phyloP scores from a whole-genome alignment of 352 stramenopile species.

The Phytophthora uliginosa region DNA sequence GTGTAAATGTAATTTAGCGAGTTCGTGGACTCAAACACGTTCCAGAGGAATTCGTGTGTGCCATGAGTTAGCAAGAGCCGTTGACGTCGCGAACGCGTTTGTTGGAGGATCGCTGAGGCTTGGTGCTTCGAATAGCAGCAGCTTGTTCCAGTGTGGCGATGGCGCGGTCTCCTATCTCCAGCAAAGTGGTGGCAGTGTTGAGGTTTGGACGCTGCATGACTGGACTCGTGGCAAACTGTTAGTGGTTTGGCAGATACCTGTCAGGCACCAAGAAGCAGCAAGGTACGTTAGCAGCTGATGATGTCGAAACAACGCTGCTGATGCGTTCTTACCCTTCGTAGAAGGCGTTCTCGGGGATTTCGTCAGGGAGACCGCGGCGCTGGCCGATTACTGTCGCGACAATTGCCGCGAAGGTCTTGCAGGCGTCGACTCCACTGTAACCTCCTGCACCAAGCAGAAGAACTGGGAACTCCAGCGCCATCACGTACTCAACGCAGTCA shows the following conservation, averaged over 20 bases:
- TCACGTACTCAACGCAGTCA: background rate
- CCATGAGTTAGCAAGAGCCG: background rate
- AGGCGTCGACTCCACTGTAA: background rate
- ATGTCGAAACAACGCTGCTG: background rate
- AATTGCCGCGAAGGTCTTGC: background rate
- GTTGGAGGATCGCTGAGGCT: background rate
- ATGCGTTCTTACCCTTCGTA: background rate
- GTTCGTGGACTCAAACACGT: background rate
- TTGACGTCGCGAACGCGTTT: background rate
- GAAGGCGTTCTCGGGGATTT: background rate
- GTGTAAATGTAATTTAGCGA: slow-evolving; percentile 1
- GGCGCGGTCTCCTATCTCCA: background rate
- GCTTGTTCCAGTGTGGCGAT: background rate
- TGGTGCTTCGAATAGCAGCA: background rate
- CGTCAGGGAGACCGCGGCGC: background rate
- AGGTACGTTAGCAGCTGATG: background rate
- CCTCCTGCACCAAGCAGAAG: background rate
- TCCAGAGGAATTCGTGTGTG: no score
- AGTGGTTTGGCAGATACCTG: background rate
- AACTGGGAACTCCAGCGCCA: background rate
- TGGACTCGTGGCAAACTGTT: background rate
- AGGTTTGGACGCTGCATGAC: background rate
- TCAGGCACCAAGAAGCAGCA: no score
- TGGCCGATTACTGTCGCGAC: background rate
- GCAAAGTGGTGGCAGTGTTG: background rate